Percentiles rank a stretch among this genome's conserved stretches.
Evolutionary conservation across 331 rosid genomes (phyloP).

Genomic region (Quercus tomentella): DNA sequence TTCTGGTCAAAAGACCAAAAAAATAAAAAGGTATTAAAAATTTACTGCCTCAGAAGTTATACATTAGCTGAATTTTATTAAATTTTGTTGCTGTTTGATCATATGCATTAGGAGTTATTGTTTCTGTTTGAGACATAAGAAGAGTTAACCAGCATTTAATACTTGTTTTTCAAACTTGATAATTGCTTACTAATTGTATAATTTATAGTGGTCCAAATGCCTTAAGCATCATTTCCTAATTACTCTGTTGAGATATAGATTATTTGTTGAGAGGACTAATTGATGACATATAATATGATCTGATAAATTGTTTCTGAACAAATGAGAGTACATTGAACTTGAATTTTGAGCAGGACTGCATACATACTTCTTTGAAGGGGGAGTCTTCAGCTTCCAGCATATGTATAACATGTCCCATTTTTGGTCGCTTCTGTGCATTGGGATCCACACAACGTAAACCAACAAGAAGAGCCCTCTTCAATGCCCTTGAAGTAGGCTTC

Average conservation of each 20-base stretch:
- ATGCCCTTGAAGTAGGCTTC: conserved; percentile 69
- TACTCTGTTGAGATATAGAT: neutral
- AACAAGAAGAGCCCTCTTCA: conserved; percentile 75
- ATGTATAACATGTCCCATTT: conserved; percentile 81
- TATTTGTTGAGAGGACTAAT: neutral
- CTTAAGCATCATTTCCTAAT: neutral
- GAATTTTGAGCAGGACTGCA: conserved; percentile 11
- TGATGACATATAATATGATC: neutral
- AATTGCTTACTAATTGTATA: neutral
- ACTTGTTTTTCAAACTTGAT: neutral
- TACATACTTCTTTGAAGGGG: conserved; percentile 59
- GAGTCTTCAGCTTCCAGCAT: conserved; percentile 89
- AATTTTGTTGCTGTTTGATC: no score
- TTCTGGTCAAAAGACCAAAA: neutral
- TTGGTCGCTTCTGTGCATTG: conserved; percentile 71
- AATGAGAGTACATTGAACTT: neutral
- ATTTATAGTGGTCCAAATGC: neutral
- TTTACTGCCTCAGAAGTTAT: no score
- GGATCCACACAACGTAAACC: conserved; percentile 83
- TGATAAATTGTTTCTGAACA: neutral
- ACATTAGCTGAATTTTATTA: no score
- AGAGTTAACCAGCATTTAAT: neutral
- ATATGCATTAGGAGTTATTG: no score
- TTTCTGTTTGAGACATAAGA: neutral
- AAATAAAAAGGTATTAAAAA: neutral